Percentiles rank a stretch among this genome's conserved stretches.
These are phyloP conservation scores for Entomophthora muscae DNA, from an alignment of 371 early-diverging fungal genomes.

Conservation along the genomic window DNA sequence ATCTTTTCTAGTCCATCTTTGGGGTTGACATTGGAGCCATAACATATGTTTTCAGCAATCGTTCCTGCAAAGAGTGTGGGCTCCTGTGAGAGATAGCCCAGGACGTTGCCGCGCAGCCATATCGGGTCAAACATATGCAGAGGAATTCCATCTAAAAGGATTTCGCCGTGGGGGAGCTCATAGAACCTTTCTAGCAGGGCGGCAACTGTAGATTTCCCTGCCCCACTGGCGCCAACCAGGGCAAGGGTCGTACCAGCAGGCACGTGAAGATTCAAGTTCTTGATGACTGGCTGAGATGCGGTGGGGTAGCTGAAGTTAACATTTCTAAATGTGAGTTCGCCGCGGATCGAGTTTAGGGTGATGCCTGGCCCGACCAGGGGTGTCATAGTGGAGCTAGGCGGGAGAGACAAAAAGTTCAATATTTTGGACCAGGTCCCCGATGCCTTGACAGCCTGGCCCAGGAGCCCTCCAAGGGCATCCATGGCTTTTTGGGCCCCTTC, in stretches of 20 bases:
- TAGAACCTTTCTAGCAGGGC: conserved; percentile 46
- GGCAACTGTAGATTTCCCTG: conserved; percentile 43
- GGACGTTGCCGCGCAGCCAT: conserved; percentile 37
- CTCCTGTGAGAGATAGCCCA: conserved; percentile 60
- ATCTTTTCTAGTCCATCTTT: no score
- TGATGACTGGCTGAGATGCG: conserved; percentile 36
- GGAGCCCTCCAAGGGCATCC: conserved; percentile 43
- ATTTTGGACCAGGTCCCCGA: neutral
- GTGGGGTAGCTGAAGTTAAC: conserved; percentile 52
- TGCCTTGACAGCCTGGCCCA: conserved; percentile 51
- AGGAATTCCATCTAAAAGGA: conserved; percentile 35
- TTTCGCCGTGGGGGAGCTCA: conserved; percentile 30
- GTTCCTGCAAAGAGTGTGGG: conserved; percentile 65
- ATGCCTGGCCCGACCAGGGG: neutral
- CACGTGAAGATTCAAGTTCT: conserved; percentile 38
- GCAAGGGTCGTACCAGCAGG: conserved; percentile 42
- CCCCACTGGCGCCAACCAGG: conserved; percentile 43
- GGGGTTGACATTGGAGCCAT: no score
- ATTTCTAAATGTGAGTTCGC: conserved; percentile 38
- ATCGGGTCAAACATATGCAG: conserved; percentile 29
- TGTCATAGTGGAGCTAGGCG: neutral
- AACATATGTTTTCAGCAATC: conserved; percentile 59
- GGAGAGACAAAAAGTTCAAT: neutral
- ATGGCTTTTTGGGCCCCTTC: conserved; percentile 58
- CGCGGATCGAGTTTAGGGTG: conserved; percentile 15